Conservation (phyloP, 441 rosid genomes). For the Euphorbia corollata region DNA sequence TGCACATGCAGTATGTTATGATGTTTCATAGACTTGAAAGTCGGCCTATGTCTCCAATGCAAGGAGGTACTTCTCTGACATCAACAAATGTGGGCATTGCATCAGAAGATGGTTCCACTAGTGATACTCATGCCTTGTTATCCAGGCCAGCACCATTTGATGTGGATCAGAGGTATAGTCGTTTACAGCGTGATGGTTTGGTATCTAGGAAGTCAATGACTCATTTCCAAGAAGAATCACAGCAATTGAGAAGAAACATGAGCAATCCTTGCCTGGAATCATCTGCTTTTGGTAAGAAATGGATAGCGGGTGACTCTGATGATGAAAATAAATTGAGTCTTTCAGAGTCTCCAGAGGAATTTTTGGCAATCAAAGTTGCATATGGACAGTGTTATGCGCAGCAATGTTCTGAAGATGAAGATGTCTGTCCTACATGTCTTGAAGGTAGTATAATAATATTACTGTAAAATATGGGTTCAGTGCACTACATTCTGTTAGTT, state of each 20-base stretch:
- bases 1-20: slow-evolving; percentile 39
- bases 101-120: slow-evolving; percentile 28
- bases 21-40: slow-evolving; percentile 54
- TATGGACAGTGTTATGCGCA: slow-evolving; percentile 30
- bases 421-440: slow-evolving; percentile 87
- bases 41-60: slow-evolving; percentile 34
- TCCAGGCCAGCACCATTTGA: slow-evolving; percentile 44
- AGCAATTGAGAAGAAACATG: slow-evolving; percentile 51
- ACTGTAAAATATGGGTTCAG: background rate
- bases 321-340: slow-evolving; percentile 36
- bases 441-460: slow-evolving; percentile 44
- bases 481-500: background rate
- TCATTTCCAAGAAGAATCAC: slow-evolving; percentile 52
- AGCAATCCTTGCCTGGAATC: slow-evolving; percentile 51
- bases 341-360: slow-evolving; percentile 41
- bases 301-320: slow-evolving; percentile 44
- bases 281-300: slow-evolving; percentile 40
- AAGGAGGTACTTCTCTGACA: slow-evolving; percentile 35
- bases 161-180: slow-evolving; percentile 46
- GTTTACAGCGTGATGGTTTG: slow-evolving; percentile 59
- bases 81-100: slow-evolving; percentile 28
- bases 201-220: slow-evolving; percentile 46
- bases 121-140: slow-evolving; percentile 33
- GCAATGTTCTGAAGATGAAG: slow-evolving; percentile 61
- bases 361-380: slow-evolving; percentile 27